These are phyloP conservation scores for Paecilomyces niveus DNA, from an alignment of 2,329 filamentous ascomycete genomes.

Conservation along the genomic window DNA sequence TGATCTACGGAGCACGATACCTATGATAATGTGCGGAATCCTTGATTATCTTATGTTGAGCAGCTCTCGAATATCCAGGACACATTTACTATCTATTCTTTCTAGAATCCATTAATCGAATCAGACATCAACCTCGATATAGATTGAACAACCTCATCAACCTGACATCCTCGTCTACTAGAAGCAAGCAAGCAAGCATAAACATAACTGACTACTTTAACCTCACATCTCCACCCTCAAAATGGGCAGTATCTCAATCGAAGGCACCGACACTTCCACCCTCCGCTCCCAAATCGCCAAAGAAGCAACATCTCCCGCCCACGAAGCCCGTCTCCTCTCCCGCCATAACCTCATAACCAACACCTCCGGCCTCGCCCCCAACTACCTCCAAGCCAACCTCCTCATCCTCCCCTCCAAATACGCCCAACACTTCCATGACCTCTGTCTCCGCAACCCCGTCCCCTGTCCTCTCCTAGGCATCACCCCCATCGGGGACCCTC, in stretches of 20 bases:
- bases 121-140: not conserved
- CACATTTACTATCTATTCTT: not conserved
- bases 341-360: conserved; percentile 34
- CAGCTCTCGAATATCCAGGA: not conserved
- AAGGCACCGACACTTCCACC: not conserved
- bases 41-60: no score
- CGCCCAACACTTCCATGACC: conserved; percentile 50
- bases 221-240: not conserved
- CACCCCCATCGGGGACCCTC: conserved; percentile 31
- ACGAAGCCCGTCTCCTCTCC: conserved; percentile 38
- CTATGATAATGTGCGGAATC: not conserved
- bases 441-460: conserved; percentile 57
- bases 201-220: not conserved
- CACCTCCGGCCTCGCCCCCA: conserved; percentile 51
- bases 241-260: not conserved
- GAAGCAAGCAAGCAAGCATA: not conserved
- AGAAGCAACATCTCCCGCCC: conserved; percentile 16
- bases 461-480: conserved; percentile 55
- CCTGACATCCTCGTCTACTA: not conserved
- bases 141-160: not conserved
- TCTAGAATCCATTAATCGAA: not conserved
- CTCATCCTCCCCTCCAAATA: conserved; percentile 52
- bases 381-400: conserved; percentile 56
- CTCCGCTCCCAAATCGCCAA: conserved; percentile 1
- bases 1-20: not conserved